Evolutionary conservation across 257 asterid species (phyloP).

Genomic region (Primulina huaijiensis): DNA sequence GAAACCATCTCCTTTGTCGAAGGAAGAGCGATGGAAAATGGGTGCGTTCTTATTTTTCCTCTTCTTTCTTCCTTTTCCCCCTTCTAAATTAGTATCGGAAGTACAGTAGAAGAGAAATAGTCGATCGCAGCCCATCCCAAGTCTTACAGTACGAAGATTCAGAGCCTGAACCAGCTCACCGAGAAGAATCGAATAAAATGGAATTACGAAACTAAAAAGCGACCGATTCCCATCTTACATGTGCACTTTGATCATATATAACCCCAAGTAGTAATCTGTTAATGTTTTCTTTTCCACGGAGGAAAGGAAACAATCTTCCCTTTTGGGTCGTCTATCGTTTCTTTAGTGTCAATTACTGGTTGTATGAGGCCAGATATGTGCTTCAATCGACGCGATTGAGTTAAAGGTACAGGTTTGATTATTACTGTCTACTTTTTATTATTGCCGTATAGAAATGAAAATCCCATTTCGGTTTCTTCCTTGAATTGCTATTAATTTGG

Average conservation of each 20-base stretch:
- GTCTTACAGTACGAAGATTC: neutral
- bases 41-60: no score
- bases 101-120: neutral
- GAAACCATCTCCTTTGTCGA: no score
- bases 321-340: neutral
- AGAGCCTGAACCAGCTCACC: neutral
- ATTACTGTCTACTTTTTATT: neutral
- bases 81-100: no score
- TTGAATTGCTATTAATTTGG: neutral
- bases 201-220: slow-evolving; percentile 26
- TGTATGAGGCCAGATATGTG: neutral
- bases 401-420: slow-evolving; percentile 28
- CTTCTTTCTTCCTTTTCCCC: no score
- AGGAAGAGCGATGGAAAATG: no score
- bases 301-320: slow-evolving; percentile 11
- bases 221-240: slow-evolving; percentile 18
- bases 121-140: no score
- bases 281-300: slow-evolving; percentile 16
- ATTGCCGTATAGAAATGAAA: neutral
- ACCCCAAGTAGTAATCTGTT: neutral
- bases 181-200: neutral
- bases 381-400: slow-evolving; percentile 18
- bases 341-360: slow-evolving; percentile 11
- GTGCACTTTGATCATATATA: neutral
- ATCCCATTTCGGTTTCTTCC: slow-evolving; percentile 4